Evolutionary conservation across 345 rosid genomes (phyloP), one percentile per base, ranked within the genome.

Genomic region (Populus nigra): DNA sequence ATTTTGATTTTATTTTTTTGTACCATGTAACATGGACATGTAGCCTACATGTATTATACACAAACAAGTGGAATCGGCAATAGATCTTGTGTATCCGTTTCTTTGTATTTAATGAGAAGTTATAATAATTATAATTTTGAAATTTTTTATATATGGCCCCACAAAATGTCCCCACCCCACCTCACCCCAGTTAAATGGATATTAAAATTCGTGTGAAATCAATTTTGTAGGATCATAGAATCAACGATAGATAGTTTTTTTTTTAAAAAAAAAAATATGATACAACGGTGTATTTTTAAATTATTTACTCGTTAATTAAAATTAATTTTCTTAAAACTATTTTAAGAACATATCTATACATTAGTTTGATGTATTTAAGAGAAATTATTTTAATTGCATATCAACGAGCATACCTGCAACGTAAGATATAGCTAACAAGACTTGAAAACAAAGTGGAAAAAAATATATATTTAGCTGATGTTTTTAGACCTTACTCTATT

Each of bases 181-280:
- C 27, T 3, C 73, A 29, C 36, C 67, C 49, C 72, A 63, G 5
- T 22, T n/a, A 3, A 38, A 78, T 75, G 45, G 38, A 16, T 8
- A 55, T 39, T 15, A 41, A 27, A 41, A 18, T 68, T 12, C 41
- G 27, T 15, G 27, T 23, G 59, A 49, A 68, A 33, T 61, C 7
- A 50, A 13, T 17, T 69, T 75, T 71, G 77, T 72, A 31, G 77
- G 75, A 43, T 73, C 80, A 76, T 68, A 4, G 36, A 4, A 33
- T 78, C 1, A 39, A 76, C 63, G 59, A 75, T 65, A 9, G 73
- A 23, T 23, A 36, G 0, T 4, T 33, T 5, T 33, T 33, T 33
- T 4, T 33, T 33, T 33, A 0, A 2, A 31, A 31, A 31, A 31
- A 31, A 31, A 31, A 33, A 33, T 33, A 33, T 33, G 36, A 33